Base-by-base conservation (phyloP, 768 basidiomycete species). In the Hortiboletus campestris region DNA sequence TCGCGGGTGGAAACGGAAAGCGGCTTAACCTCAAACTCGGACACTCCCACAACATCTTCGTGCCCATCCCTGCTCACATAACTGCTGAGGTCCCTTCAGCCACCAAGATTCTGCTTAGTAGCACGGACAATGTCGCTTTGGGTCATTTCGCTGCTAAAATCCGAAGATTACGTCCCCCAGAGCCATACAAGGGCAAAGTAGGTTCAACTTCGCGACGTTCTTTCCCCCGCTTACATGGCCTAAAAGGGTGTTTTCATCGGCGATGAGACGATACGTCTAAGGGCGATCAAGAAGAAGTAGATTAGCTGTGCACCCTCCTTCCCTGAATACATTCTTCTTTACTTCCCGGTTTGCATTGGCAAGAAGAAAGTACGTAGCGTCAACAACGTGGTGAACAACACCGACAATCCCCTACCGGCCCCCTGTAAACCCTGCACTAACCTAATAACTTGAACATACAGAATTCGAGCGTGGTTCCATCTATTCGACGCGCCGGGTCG, bases 151-250 rank as follows among this genome's bases (percentile, higher is more conserved):
- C 94, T 0, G 93, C 95, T 6, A 83, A 85, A 60, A 86, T 98
- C 25, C 79, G 94, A 58, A 81, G 80, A 56, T 88, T 86, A 75
- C 82, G 96, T 63, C 88, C 87, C 63, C 96, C 96, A 20, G 96
- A 99, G 69, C 95, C 94, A 16, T 99, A 98, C 75, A 93, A 98
- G 75, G 96, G 94, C 69, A 98, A 98, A 82, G 94, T 96, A 66
- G 49, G 89, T 74, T 44, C 10, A 1, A 17, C 19, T 29, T n/a
- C 3, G 22, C 44, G 4, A 20, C 42, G 34, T 20, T 36, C 32
- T 19, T 28, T 32, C 46, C 43, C 36, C 42, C 22, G n/a, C 57
- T 58, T 38, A 55, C 28, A 42, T 53, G 44, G 46, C 29, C 31
- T 54, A 20, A 17, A 59, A 98, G 91, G 95, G 95, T 60, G 86